phyloP scores from a whole-genome alignment of 2,329 filamentous ascomycete species.

The Ophiobolus disseminans region DNA sequence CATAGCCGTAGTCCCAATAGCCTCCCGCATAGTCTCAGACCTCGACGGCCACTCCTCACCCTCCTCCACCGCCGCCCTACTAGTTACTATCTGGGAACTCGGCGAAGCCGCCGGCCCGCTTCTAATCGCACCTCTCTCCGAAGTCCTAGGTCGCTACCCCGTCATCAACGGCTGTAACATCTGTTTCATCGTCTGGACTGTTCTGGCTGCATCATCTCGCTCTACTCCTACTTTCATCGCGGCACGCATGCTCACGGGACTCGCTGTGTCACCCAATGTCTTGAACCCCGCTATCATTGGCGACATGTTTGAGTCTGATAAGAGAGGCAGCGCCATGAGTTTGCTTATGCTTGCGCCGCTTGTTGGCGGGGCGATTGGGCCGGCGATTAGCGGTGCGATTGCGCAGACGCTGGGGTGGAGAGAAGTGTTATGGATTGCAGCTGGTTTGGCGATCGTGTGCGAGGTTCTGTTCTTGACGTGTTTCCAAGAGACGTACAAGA shows the following conservation, averaged over 20 bases:
- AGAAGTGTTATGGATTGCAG: conserved; percentile 59
- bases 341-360: conserved; percentile 64
- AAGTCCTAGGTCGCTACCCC: conserved; percentile 41
- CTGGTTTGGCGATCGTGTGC: conserved; percentile 56
- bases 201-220: conserved; percentile 49
- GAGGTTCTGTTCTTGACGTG: conserved; percentile 60
- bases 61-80: conserved; percentile 35
- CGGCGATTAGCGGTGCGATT: conserved; percentile 62
- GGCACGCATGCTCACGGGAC: conserved; percentile 53
- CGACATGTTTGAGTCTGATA: conserved; percentile 66
- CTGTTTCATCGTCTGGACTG: conserved; percentile 54
- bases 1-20: conserved; percentile 47
- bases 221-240: conserved; percentile 51
- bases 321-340: conserved; percentile 66
- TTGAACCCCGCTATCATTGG: conserved; percentile 69
- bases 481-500: conserved; percentile 68
- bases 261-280: conserved; percentile 59
- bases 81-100: conserved; percentile 48
- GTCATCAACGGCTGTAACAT: conserved; percentile 49
- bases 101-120: conserved; percentile 46
- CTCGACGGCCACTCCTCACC: conserved; percentile 33
- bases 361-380: conserved; percentile 64
- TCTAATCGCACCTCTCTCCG: conserved; percentile 44
- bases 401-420: conserved; percentile 65
- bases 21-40: conserved; percentile 39